phyloP scores from a whole-genome alignment of 371 early-diverging fungal genomes.

The Zopfochytrium polystomum region DNA sequence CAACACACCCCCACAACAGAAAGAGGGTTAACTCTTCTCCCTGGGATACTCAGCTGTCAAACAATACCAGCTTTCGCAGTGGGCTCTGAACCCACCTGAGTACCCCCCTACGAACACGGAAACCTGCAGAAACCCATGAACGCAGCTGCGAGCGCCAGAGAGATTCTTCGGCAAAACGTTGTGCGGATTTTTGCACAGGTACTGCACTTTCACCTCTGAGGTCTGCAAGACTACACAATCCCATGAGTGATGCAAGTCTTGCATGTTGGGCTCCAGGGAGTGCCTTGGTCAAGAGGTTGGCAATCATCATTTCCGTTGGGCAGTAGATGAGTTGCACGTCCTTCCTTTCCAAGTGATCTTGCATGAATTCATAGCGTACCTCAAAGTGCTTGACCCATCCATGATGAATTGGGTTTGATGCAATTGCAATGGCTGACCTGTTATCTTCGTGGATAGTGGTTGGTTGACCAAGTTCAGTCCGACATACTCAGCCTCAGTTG shows the following conservation, averaged over 20 bases:
- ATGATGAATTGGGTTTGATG: conserved; percentile 15
- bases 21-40: too few species aligned
- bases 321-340: conserved; percentile 18
- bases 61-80: too few species aligned
- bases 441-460: conserved; percentile 28
- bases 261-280: conserved; percentile 14
- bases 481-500: conserved; percentile 32
- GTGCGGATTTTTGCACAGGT: too few species aligned
- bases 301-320: conserved; percentile 27
- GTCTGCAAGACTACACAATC: neutral
- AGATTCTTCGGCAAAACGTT: too few species aligned
- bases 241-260: neutral
- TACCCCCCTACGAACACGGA: too few species aligned
- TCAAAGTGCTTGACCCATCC: conserved; percentile 31
- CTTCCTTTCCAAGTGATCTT: conserved; percentile 24
- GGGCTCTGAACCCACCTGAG: too few species aligned
- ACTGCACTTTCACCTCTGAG: too few species aligned
- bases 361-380: conserved; percentile 19
- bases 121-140: too few species aligned
- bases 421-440: conserved; percentile 21
- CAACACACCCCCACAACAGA: too few species aligned
- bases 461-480: conserved; percentile 2
- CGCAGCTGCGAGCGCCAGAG: too few species aligned
- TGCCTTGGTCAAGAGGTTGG: conserved; percentile 33
- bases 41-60: too few species aligned